Evolutionary conservation across 306 rosid species (phyloP), one percentile per base, ranked within the genome.

Genomic region (Prunus salicina): DNA sequence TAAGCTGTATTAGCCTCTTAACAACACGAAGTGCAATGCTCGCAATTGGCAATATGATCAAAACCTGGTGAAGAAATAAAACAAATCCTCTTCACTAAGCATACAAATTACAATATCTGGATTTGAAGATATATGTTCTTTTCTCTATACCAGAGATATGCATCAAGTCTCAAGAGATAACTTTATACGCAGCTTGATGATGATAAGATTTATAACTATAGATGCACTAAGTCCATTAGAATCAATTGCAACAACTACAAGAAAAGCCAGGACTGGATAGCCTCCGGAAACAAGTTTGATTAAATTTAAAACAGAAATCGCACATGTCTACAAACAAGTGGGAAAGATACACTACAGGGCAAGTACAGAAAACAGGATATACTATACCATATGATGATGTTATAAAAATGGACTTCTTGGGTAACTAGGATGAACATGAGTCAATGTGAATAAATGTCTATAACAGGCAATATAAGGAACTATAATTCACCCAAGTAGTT

Each of bases 1-100:
- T 87, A 41, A 94, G 93, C 7, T 89, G 88, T 73, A 94, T 80
- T 69, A 94, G 84, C 90, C 97, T 92, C 89, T 89, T 91, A 57
- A 94, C 92, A 81, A 90, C 91, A 80, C 93, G 91, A 25, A 81
- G 82, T 20, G 86, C 78, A 43, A 84, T 86, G 86, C 91, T 88
- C 61, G 84, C 94, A 79, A 92, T 66, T 6, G 98, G 97, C 89
- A 94, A 83, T 70, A 94, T 66, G 72, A 94, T 83, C 84, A 94
- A 83, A 84, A 94, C 95, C 98, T 94, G 91, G 56, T 60, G 25
- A 80, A 82, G 43, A 80, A 63, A 22, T 12, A 79, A 55, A 76
- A 76, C 20, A 41, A 16, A 27, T 9, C 41, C 51, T 18, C 53
- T 20, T 69, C 45, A 51, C 66, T 32, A 56, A 22, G 60, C 43